phyloP scores from a whole-genome alignment of 1,284 basidiomycete genomes.

The Irpex sp. region DNA sequence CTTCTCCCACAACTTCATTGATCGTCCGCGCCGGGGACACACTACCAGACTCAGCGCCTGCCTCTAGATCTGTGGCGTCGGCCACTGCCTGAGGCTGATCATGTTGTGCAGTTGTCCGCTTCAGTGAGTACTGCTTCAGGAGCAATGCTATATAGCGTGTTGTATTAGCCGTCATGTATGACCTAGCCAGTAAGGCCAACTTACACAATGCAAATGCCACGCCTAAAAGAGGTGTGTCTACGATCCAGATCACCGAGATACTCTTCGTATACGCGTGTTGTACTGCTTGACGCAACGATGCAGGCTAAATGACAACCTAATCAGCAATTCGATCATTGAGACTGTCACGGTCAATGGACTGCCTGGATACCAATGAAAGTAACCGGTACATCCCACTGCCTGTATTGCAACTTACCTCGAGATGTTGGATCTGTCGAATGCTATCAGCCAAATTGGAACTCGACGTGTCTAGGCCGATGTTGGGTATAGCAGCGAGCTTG shows the following conservation, averaged over 20 bases:
- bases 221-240: slow-evolving; percentile 53
- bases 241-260: slow-evolving; percentile 67
- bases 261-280: slow-evolving; percentile 66
- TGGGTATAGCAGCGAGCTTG: slow-evolving; percentile 42
- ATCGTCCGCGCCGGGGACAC: background rate
- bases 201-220: slow-evolving; percentile 50
- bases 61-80: background rate
- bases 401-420: slow-evolving; percentile 37
- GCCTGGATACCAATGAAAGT: background rate
- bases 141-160: background rate
- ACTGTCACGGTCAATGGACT: background rate
- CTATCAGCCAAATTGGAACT: slow-evolving; percentile 48
- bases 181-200: slow-evolving; percentile 14
- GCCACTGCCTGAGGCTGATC: background rate
- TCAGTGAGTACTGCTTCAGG: background rate
- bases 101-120: background rate
- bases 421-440: slow-evolving; percentile 44
- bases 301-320: slow-evolving; percentile 5
- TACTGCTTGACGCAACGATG: slow-evolving; percentile 38
- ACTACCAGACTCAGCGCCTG: background rate
- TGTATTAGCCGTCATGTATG: background rate
- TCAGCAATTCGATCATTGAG: background rate
- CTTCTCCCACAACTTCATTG: background rate
- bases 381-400: background rate
- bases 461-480: slow-evolving; percentile 41